Evolutionary conservation across 2,329 filamentous ascomycete genomes (phyloP), one percentile per base, ranked within the genome.

Genomic region (Clarireedia hainanense): DNA sequence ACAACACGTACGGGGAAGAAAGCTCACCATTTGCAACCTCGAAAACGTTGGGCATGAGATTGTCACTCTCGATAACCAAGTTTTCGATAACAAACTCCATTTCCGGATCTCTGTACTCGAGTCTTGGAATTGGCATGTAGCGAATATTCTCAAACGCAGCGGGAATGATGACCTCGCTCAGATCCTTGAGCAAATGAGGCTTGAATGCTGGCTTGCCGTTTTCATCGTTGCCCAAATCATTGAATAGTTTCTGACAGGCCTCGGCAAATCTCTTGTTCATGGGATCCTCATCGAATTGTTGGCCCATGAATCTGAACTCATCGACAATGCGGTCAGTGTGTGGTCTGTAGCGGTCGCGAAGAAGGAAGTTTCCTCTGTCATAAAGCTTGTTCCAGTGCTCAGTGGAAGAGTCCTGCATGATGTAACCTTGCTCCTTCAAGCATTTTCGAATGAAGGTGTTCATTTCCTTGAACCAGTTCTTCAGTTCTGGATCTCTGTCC

Each of bases 61-160:
- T 99, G 76, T 97, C 91, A 62, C 89, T 91, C 75, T 99, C 94
- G 52, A 99, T 81, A 47, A 96, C 87, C 10, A 99, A 76, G 71
- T 99, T 99, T 76, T 99, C 94, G 46, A 99, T 81, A 49, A 97
- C 81, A 49, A 86, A 86, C 71, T 99, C 94, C 51, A 95, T 78
- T 77, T 86, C 83, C 2, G 81, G 79, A 65, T 97, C 94, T 1
- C 84, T 86, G 68, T 91, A 94, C 75, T 99, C 94, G 58, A 99
- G 96, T 55, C 94, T 88, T 23, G 94, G 94, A 50, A 99, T 83
- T 4, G 94, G 91, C 14, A 99, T 81, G 71, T 99, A 99, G 59
- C 89, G 86, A 56, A 94, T 77, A 63, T 85, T 89, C 76, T 95
- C 88, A 62, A 99, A 86, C 53, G 89, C 74, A 10, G 79, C 82